Percentiles rank a stretch among this genome's conserved stretches.
Evolutionary conservation across 1,139 yeast genomes (phyloP).

Genomic region (Geotrichum siamense): DNA sequence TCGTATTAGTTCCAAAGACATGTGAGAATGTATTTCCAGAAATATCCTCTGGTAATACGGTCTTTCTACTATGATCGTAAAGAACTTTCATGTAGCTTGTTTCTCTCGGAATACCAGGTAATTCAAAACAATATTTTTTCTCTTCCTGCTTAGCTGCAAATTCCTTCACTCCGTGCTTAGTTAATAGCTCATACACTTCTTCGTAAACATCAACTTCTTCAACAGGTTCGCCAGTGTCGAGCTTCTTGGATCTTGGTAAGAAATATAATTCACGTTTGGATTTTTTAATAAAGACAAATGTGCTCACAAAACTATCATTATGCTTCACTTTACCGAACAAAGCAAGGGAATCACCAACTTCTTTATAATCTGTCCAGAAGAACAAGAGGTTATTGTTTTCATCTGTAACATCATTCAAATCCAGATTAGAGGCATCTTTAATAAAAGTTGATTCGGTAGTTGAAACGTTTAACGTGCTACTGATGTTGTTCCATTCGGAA

Average conservation of each 20-base stretch:
- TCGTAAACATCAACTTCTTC: conserved; percentile 64
- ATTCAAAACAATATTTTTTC: conserved; percentile 84
- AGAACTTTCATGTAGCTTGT: conserved; percentile 74
- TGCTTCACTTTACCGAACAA: conserved; percentile 70
- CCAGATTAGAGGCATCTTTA: conserved; percentile 10
- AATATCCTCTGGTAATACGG: conserved; percentile 52
- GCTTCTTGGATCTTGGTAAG: conserved; percentile 46
- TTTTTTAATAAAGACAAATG: conserved; percentile 70
- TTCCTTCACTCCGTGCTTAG: conserved; percentile 52
- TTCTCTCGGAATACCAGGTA: conserved; percentile 70
- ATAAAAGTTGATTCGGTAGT: conserved; percentile 3
- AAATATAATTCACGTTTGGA: conserved; percentile 67
- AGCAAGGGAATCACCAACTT: conserved; percentile 59
- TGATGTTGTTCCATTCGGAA: conserved; percentile 16
- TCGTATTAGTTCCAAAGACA: conserved; percentile 72
- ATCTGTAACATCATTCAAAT: conserved; percentile 22
- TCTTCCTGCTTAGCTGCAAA: conserved; percentile 64
- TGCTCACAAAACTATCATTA: conserved; percentile 49
- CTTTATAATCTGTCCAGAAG: conserved; percentile 89
- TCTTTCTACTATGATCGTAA: conserved; percentile 47
- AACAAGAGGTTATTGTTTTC: conserved; percentile 51
- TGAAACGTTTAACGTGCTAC: conserved; percentile 4
- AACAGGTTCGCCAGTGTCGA: conserved; percentile 38
- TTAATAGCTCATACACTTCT: conserved; percentile 59
- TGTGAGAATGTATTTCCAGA: conserved; percentile 71